Percentiles rank a stretch among this genome's conserved stretches.
Evolutionary conservation across 768 basidiomycete species (phyloP).

Genomic region (Tricholoma sp.): DNA sequence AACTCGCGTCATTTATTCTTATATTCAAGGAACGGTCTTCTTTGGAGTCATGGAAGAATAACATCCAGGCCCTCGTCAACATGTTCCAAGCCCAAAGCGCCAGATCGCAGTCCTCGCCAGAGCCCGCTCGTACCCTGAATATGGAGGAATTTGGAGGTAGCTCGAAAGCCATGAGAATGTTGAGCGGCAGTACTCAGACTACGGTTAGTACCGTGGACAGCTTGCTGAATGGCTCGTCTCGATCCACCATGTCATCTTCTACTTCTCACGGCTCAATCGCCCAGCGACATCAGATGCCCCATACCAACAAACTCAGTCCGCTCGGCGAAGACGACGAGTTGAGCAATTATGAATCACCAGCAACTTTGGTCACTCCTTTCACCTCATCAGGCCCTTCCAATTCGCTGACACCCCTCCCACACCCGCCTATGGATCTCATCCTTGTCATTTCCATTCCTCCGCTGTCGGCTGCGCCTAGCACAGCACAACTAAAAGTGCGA

Average conservation of each 20-base stretch:
- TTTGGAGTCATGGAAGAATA: conserved; percentile 83
- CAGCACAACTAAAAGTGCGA: conserved; percentile 80
- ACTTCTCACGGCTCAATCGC: conserved; percentile 62
- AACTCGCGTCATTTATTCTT: conserved; percentile 92
- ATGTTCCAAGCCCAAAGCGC: conserved; percentile 58
- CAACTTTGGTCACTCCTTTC: conserved; percentile 62
- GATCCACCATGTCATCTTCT: conserved; percentile 69
- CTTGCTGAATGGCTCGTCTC: conserved; percentile 58
- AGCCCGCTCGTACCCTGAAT: conserved; percentile 39
- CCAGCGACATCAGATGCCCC: conserved; percentile 29
- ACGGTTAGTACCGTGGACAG: conserved; percentile 64
- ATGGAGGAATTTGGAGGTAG: conserved; percentile 78
- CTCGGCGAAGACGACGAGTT: conserved; percentile 71
- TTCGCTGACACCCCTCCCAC: conserved; percentile 73
- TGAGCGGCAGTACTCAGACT: conserved; percentile 70
- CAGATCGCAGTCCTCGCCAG: conserved; percentile 27
- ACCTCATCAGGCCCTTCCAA: conserved; percentile 73
- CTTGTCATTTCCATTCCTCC: conserved; percentile 87
- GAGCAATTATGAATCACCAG: conserved; percentile 51
- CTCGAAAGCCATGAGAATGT: conserved; percentile 71
- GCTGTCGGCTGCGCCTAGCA: conserved; percentile 62
- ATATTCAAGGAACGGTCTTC: conserved; percentile 90
- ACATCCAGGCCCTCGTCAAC: conserved; percentile 74
- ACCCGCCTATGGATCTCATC: conserved; percentile 89
- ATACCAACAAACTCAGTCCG: conserved; percentile 50